Percentiles rank a stretch among this genome's conserved stretches.
Conservation (phyloP, 2,329 filamentous ascomycete species). For the Hypoxylon sp. region DNA sequence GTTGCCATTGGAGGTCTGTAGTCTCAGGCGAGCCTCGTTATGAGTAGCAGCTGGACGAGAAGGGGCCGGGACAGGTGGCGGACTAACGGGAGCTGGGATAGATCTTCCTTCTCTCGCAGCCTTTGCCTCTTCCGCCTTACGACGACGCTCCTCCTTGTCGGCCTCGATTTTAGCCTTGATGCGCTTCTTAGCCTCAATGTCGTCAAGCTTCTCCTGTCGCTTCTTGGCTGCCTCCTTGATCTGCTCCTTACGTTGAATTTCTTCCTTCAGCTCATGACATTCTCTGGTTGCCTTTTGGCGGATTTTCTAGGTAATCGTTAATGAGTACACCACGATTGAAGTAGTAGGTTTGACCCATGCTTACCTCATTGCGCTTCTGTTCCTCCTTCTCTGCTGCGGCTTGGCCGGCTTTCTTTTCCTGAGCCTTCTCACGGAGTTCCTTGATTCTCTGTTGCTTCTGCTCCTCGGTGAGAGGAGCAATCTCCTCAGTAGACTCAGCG, state of each 20-base stretch:
- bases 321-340: neutral
- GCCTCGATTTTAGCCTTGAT: slow-evolving; percentile 95
- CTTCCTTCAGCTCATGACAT: slow-evolving; percentile 89
- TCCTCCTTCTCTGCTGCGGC: slow-evolving; percentile 83
- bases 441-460: slow-evolving; percentile 86
- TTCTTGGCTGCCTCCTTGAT: slow-evolving; percentile 92
- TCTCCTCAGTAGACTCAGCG: slow-evolving; percentile 91
- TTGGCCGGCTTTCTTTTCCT: slow-evolving; percentile 78
- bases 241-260: slow-evolving; percentile 87
- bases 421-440: slow-evolving; percentile 79
- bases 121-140: slow-evolving; percentile 88
- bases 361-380: slow-evolving; percentile 86
- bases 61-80: slow-evolving; percentile 63
- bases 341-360: slow-evolving; percentile 20
- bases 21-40: slow-evolving; percentile 83
- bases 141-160: slow-evolving; percentile 89
- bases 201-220: slow-evolving; percentile 87
- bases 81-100: slow-evolving; percentile 52
- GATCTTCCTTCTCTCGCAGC: slow-evolving; percentile 85
- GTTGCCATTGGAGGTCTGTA: slow-evolving; percentile 83
- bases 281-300: slow-evolving; percentile 92
- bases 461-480: slow-evolving; percentile 90
- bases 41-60: slow-evolving; percentile 76
- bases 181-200: slow-evolving; percentile 86
- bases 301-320: slow-evolving; percentile 67